These are phyloP conservation scores for Desmodesmus armatus DNA, from an alignment of 139 green algal species.

Conservation along the genomic window DNA sequence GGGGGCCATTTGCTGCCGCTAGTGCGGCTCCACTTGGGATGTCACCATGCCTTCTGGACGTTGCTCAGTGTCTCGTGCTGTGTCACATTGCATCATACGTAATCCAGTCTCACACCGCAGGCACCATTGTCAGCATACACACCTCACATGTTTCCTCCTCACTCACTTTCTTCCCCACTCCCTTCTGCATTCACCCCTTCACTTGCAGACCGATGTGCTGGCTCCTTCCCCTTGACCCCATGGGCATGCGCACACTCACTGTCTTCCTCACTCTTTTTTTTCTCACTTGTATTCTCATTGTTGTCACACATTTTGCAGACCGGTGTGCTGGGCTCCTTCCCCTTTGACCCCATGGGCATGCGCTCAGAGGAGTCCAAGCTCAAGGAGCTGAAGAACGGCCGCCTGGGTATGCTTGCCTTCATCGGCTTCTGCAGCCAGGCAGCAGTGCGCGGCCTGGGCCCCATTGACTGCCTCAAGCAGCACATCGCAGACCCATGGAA, in stretches of 20 bases:
- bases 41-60: too few species aligned
- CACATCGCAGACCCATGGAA: conserved; percentile 88
- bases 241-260: not conserved
- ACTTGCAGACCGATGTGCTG: too few species aligned
- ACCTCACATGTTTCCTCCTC: too few species aligned
- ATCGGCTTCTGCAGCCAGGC: conserved; percentile 89
- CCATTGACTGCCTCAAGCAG: conserved; percentile 83
- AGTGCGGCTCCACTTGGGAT: too few species aligned
- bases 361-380: conserved; percentile 68
- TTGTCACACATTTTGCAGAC: conserved; percentile 37
- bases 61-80: too few species aligned
- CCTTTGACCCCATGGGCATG: conserved; percentile 85
- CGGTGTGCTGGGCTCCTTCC: conserved; percentile 42
- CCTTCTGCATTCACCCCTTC: too few species aligned
- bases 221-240: too few species aligned
- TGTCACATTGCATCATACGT: too few species aligned
- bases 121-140: too few species aligned
- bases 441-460: conserved; percentile 82
- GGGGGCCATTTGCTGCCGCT: too few species aligned
- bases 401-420: conserved; percentile 89
- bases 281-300: not conserved
- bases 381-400: conserved; percentile 89
- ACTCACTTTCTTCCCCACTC: conserved; percentile 52
- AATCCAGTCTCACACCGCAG: too few species aligned
- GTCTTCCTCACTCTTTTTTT: not conserved